These are phyloP conservation scores for Purpureocillium takamizusanense DNA, from an alignment of 2,329 filamentous ascomycete genomes.

Conservation along the genomic window DNA sequence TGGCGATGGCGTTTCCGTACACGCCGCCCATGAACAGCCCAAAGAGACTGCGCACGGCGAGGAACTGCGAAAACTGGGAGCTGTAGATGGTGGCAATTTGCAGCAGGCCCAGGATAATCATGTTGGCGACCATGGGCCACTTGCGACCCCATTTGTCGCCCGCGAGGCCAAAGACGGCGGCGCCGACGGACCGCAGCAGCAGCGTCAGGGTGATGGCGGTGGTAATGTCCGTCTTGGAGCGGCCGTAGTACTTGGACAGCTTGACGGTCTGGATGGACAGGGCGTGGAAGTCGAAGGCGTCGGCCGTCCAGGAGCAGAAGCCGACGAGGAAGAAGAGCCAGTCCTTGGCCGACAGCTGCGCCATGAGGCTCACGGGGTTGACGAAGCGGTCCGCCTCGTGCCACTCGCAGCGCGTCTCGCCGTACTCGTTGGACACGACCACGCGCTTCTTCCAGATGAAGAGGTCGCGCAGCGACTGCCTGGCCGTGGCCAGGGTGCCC, in stretches of 20 bases:
- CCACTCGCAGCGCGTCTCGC: conserved; percentile 61
- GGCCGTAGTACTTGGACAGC: conserved; percentile 43
- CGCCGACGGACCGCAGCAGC: conserved; percentile 65
- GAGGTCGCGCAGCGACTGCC: conserved; percentile 54
- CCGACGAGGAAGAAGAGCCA: conserved; percentile 73
- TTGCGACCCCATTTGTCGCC: conserved; percentile 75
- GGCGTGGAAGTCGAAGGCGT: conserved; percentile 78
- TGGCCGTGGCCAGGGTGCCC: conserved; percentile 55
- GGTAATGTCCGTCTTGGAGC: conserved; percentile 56
- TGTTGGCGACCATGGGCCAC: conserved; percentile 76
- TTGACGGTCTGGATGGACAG: conserved; percentile 71
- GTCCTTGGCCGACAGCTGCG: conserved; percentile 52
- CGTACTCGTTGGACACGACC: conserved; percentile 53
- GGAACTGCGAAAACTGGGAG: conserved; percentile 60
- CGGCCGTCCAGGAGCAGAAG: conserved; percentile 68
- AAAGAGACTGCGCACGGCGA: conserved; percentile 65
- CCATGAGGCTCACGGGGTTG: conserved; percentile 63
- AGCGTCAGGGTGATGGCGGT: conserved; percentile 70
- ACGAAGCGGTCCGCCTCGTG: conserved; percentile 53
- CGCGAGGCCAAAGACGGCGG: conserved; percentile 65
- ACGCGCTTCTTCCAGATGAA: conserved; percentile 70
- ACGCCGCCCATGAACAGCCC: conserved; percentile 76
- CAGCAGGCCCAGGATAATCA: conserved; percentile 58
- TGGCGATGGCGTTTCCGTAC: conserved; percentile 70
- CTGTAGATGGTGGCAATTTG: conserved; percentile 73